Evolutionary conservation across 768 basidiomycete genomes (phyloP).

Genomic region (Chalciporus chontae): DNA sequence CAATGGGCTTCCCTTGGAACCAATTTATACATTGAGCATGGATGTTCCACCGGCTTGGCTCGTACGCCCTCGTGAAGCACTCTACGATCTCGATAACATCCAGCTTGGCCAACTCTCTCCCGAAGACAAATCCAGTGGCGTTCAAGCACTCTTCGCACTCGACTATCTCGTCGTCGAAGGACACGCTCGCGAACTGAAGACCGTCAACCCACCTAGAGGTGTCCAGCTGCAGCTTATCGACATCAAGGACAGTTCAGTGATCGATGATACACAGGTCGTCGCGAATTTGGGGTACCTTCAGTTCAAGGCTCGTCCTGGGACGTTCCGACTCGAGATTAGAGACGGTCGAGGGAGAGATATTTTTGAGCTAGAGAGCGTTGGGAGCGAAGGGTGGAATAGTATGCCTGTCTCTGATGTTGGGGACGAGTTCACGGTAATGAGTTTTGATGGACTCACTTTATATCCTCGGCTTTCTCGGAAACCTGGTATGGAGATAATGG

Average conservation of each 20-base stretch:
- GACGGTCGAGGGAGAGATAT: constrained; percentile 78
- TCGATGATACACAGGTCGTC: constrained; percentile 90
- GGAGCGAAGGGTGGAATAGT: constrained; percentile 88
- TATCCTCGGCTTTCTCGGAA: constrained; percentile 73
- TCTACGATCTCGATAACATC: constrained; percentile 95
- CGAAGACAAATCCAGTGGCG: constrained; percentile 47
- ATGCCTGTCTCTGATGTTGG: constrained; percentile 64
- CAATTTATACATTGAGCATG: constrained; percentile 92
- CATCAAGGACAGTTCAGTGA: constrained; percentile 34
- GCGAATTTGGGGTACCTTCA: constrained; percentile 96
- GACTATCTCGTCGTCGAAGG: constrained; percentile 94
- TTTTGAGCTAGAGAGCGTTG: constrained; percentile 79
- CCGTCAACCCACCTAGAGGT: constrained; percentile 77
- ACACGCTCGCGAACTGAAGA: constrained; percentile 74
- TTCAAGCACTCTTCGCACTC: constrained; percentile 80
- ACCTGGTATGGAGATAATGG: constrained; percentile 75
- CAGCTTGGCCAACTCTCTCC: constrained; percentile 66
- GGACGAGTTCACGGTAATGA: constrained; percentile 74
- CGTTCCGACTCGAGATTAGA: constrained; percentile 79
- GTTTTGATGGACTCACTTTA: constrained; percentile 86
- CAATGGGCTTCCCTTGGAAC: constrained; percentile 70
- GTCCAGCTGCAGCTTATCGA: constrained; percentile 80
- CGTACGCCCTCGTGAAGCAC: constrained; percentile 81
- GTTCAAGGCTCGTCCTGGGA: constrained; percentile 90
- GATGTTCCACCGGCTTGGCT: constrained; percentile 93